These are phyloP conservation scores for Euphorbia pulcherrima DNA, from an alignment of 345 rosid species.

Conservation along the genomic window DNA sequence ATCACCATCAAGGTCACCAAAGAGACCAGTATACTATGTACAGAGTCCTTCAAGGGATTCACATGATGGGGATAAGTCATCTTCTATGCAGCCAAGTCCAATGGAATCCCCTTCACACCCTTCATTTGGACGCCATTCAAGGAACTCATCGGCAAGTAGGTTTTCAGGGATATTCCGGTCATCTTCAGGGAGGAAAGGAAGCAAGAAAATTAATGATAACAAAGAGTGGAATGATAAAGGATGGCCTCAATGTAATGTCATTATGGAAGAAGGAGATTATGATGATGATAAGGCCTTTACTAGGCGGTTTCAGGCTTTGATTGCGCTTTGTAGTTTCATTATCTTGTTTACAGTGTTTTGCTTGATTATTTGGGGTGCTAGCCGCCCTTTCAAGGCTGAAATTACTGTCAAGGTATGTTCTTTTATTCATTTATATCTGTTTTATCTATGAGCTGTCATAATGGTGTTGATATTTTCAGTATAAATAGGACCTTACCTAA, in stretches of 20 bases:
- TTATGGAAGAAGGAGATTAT: constrained; percentile 67
- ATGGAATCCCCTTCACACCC: constrained; percentile 87
- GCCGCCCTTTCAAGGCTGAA: constrained; percentile 64
- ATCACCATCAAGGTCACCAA: constrained; percentile 76
- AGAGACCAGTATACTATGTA: constrained; percentile 62
- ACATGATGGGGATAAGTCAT: constrained; percentile 82
- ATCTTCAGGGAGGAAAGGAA: constrained; percentile 54
- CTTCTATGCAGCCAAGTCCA: constrained; percentile 66
- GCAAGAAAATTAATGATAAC: constrained; percentile 37
- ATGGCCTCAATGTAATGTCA: constrained; percentile 71
- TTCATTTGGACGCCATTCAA: constrained; percentile 70
- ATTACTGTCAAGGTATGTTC: constrained; percentile 56
- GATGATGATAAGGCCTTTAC: constrained; percentile 56
- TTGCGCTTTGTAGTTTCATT: constrained; percentile 50
- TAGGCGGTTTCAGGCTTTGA: constrained; percentile 53
- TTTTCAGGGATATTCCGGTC: constrained; percentile 81
- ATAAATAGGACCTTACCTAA: too few species aligned
- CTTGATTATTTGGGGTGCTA: constrained; percentile 78
- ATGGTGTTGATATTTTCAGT: too few species aligned
- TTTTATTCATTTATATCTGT: background rate
- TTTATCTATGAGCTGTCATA: background rate
- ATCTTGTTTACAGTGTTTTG: constrained; percentile 57
- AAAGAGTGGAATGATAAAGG: constrained; percentile 59
- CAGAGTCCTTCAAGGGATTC: constrained; percentile 94
- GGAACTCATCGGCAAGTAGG: constrained; percentile 78